Base-by-base conservation (phyloP, 2,329 filamentous ascomycete genomes). In the Phoma sp. region DNA sequence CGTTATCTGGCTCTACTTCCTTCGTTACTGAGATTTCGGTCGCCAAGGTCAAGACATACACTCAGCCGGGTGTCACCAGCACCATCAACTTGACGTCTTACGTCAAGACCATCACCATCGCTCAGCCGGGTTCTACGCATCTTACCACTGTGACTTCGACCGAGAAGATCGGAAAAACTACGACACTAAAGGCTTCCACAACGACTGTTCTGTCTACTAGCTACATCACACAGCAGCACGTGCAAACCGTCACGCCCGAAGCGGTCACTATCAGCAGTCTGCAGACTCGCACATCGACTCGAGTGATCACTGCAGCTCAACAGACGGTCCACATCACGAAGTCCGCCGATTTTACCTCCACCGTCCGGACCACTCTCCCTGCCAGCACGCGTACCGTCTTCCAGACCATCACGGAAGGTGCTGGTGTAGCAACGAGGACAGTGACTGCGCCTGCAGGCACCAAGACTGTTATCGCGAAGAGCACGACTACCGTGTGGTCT, bases 81-180 rank as follows among this genome's bases (percentile, higher is more conserved):
- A 71, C 61, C 10, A 12, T 43, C 1, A 65, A 57, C 29, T 57
- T 67, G 6, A 68, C 60, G 1, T 62, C 68, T 5, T 53, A 65
- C 29, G 62, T 61, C 15, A 55, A 60, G 2, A 66, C 63, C 1
- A 60, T 58, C 0, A 71, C 67, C 2, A 50, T 68, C 15, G 67
- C 63, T 15, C 59, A 70, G 40, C 36, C 59, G n/a, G 70, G 64
- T 12, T 62, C 61, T 3, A 69, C 65, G 0, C 24, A 64, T 8
- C 39, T 58, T 13, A 49, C 56, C 6, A 70, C 65, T 13, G 37
- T 55, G 4, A 55, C 55, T 7, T 63, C 63, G n/a, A 65, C 57
- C 0, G 25, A 39, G 1, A 57, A 39, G 15, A 50, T 63, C 8
- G 64, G 63, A 38, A 62, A 67, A 32, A 61, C 53, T 6, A 65